A percentile compares a stretch with the other conserved stretches of the same genome.
Conservation (phyloP, 805 yeast species). For the Nakazawaea holstii region DNA sequence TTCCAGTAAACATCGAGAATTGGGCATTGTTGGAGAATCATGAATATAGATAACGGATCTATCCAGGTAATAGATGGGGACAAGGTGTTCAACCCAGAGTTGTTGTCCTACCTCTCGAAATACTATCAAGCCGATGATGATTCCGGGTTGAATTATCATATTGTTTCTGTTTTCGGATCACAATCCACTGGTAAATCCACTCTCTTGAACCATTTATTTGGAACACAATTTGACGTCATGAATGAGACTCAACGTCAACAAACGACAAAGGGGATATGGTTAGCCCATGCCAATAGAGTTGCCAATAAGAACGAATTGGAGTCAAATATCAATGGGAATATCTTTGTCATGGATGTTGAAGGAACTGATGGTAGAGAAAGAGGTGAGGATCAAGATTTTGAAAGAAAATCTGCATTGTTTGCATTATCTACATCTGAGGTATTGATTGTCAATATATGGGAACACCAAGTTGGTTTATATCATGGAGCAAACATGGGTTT, state of each 20-base stretch:
- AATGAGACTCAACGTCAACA: slow-evolving; percentile 81
- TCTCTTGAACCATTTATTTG: slow-evolving; percentile 76
- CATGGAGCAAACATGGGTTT: slow-evolving; percentile 98
- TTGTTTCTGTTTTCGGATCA: slow-evolving; percentile 94
- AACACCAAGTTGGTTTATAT: slow-evolving; percentile 91
- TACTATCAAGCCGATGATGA: slow-evolving; percentile 23
- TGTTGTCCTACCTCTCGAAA: slow-evolving; percentile 25
- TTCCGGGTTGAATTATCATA: slow-evolving; percentile 73
- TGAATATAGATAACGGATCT: slow-evolving; percentile 22
- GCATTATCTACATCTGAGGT: slow-evolving; percentile 91
- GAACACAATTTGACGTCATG: slow-evolving; percentile 91
- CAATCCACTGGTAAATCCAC: slow-evolving; percentile 97
- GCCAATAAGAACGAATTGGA: slow-evolving; percentile 18
- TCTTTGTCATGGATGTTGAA: slow-evolving; percentile 93
- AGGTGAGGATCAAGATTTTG: slow-evolving; percentile 98
- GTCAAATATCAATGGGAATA: slow-evolving; percentile 21
- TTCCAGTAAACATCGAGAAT: background rate
- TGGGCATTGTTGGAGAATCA: background rate
- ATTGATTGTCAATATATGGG: slow-evolving; percentile 92
- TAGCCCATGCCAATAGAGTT: slow-evolving; percentile 50
- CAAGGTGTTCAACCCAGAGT: slow-evolving; percentile 41
- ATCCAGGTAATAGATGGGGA: slow-evolving; percentile 60
- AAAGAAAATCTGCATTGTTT: slow-evolving; percentile 91
- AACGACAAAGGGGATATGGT: slow-evolving; percentile 84
- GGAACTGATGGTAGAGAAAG: slow-evolving; percentile 98